Base-by-base conservation (phyloP, 768 basidiomycete species). In the Floccularia luteovirens region DNA sequence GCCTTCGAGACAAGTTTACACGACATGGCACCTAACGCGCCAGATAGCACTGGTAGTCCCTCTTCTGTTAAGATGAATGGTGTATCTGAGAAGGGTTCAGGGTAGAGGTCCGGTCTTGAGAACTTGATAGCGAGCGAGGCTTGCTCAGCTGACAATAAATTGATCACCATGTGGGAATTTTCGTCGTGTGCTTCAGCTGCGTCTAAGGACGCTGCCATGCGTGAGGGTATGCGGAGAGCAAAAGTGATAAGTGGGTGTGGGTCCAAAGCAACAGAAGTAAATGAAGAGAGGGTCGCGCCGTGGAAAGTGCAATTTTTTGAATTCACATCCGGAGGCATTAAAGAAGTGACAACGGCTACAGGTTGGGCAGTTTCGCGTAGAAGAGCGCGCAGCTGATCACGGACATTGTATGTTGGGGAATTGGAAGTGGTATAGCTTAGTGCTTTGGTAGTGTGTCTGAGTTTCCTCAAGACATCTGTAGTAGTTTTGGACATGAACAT, bases 201-300 rank as follows among this genome's bases (percentile, higher is more conserved):
- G 39, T 64, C 61, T 20, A 87, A 69, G 1, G 75, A 63, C 2
- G 68, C 61, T 0, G 91, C 90, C 78, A 94, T 87, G 3, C 90
- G 72, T 0, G 91, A 94, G 3, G 93, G 93, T 13, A 90, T 70
- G 24, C 90, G 83, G 14, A 98, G 72, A 13, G 91, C 83, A 58
- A 97, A 98, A 0, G 90, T 75, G 52, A 98, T 75, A 42, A 96
- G 74, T 0, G 92, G 90, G 48, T 79, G 66, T 1, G 93, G 93
- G 48, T 90, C 78, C 70, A 98, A 77, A 2, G 93, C 79, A 53
- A 97, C 79, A 21, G 90, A 91, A 16, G 90, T 79, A 56, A 98
- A 91, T 1, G 91, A 94, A 6, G 93, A 93, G 23, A 98, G 70
- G 1, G 93, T 97, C 16, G 91, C 90, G 48, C 93, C 92, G 58